Evolutionary conservation across 2,329 filamentous ascomycete genomes (phyloP), one percentile per base, ranked within the genome.

Genomic region (Plectosphaerella plurivora): DNA sequence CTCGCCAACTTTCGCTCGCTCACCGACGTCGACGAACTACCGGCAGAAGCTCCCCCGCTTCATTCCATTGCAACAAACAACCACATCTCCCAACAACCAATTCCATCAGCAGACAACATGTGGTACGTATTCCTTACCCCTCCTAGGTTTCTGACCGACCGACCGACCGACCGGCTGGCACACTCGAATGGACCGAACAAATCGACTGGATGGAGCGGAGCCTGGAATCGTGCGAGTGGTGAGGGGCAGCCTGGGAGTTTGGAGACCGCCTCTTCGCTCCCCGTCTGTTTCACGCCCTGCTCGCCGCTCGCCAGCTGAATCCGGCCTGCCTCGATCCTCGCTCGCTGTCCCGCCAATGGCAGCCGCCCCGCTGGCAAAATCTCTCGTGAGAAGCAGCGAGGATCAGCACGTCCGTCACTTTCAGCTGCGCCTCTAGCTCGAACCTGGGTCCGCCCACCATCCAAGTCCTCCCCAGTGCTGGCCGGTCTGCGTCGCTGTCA

Each of bases 101-200:
- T 49, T 24, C 44, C 39, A 16, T 36, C 41, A 45, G n/a, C 33
- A 41, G 49, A 16, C 49, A 51, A 33, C 28, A 51, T 51, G 49
- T 51, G 49, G 49, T 51, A 51, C 10, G 49, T 51, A 14, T 28
- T 11, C 28, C 22, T 22, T 28, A n/a, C 41, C 41, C 41, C 18
- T 41, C 9, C 28, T 33, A 12, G 8, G 8, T 8, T 12, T 12
- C 28, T 33, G 22, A 22, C 28, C 11, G 28, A 10, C 25, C 25
- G 25, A 28, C 25, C 25, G 25, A 28, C 25, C 25, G 25, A 33
- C 8, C 28, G 28, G 28, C 28, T 33, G 28, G 28, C 28, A 33
- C 28, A 33, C 28, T 33, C 8, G 28, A 33, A 4, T 33, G 28
- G 28, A 33, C 28, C 8, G 28, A 33, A 4, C 28, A 8, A 33